Base-by-base conservation (phyloP, 1,284 basidiomycete species). In the Tylopilus sp. region DNA sequence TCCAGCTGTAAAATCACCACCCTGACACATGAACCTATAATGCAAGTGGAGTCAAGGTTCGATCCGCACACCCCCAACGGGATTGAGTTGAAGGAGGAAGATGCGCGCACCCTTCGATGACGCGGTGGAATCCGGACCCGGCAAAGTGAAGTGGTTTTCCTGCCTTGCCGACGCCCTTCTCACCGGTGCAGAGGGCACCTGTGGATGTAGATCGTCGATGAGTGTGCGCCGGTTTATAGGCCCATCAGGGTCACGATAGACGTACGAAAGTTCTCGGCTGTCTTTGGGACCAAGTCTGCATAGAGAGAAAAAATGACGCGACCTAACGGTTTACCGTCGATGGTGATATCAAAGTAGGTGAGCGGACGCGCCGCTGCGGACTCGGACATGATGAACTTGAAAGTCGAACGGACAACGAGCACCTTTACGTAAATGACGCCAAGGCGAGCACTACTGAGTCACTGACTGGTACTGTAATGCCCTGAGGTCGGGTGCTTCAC, bases 201-300 rank as follows among this genome's bases (percentile, higher is more conserved):
- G 65, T 36, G 63, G 24, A 36, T 13, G 57, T 2, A 36, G 55
- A 60, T 67, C n/a, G 64, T 41, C 39, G 39, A 44, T 8, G 18
- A 19, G 18, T 19, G 41, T 8, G 19, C 41, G 29, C 29, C 29
- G 41, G 16, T 22, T 41, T 44, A 19, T 19, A 51, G 29, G 29
- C 29, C 29, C 29, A 29, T 29, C 29, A 29, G 26, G 24, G 9
- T 32, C 26, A 16, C 47, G 44, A 22, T 44, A 8, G 71, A 79
- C 89, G 65, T 72, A 89, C 95, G 92, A 83, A 98, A 98, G 85
- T 97, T 98, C 81, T 94, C 94, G 57, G 93, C 92, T 16, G 96
- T 97, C 84, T 91, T 94, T 18, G 95, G 95, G 44, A 95, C 93
- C 38, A 93, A 87, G 79, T 95, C 92, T 41, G 74, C 82, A 81